Percentiles rank a stretch among this genome's conserved stretches.
Conservation (phyloP, 495 filamentous ascomycete genomes). For the Chaetomium cochliodes region DNA sequence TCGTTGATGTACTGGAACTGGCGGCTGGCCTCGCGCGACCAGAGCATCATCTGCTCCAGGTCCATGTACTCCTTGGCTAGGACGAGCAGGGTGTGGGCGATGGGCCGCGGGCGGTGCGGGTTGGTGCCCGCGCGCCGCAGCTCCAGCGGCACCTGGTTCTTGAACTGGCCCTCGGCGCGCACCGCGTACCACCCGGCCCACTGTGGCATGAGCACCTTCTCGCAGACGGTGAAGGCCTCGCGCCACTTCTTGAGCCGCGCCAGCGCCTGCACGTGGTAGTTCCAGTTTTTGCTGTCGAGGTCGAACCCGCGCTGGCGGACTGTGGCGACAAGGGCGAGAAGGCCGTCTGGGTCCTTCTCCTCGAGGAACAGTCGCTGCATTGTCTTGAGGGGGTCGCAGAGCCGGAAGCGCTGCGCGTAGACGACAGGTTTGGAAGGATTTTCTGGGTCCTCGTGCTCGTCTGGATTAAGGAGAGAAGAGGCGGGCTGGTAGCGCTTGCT, state of each 20-base stretch:
- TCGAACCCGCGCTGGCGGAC: conserved; percentile 62
- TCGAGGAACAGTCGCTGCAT: conserved; percentile 60
- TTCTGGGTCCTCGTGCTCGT: neutral
- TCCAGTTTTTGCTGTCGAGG: conserved; percentile 64
- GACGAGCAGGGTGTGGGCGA: conserved; percentile 41
- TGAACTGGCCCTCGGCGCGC: conserved; percentile 23
- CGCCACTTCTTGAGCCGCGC: conserved; percentile 42
- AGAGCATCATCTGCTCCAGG: conserved; percentile 37
- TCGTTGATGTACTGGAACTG: conserved; percentile 30
- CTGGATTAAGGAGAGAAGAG: neutral
- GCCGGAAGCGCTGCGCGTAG: conserved; percentile 55
- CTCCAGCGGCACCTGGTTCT: conserved; percentile 37
- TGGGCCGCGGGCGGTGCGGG: conserved; percentile 38
- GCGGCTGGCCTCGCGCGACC: conserved; percentile 34
- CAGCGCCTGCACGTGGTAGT: conserved; percentile 55
- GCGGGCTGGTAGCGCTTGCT: conserved; percentile 39
- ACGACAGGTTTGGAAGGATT: conserved; percentile 40
- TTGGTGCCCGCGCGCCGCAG: conserved; percentile 35
- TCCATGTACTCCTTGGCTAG: conserved; percentile 43
- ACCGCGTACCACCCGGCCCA: conserved; percentile 66
- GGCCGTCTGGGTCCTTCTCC: conserved; percentile 45
- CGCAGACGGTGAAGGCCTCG: conserved; percentile 66
- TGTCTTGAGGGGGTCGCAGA: conserved; percentile 55
- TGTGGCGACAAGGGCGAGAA: conserved; percentile 50
- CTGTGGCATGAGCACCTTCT: conserved; percentile 67